These are phyloP conservation scores for Sporothrix sp. DNA, from an alignment of 2,329 filamentous ascomycete species.

Conservation along the genomic window DNA sequence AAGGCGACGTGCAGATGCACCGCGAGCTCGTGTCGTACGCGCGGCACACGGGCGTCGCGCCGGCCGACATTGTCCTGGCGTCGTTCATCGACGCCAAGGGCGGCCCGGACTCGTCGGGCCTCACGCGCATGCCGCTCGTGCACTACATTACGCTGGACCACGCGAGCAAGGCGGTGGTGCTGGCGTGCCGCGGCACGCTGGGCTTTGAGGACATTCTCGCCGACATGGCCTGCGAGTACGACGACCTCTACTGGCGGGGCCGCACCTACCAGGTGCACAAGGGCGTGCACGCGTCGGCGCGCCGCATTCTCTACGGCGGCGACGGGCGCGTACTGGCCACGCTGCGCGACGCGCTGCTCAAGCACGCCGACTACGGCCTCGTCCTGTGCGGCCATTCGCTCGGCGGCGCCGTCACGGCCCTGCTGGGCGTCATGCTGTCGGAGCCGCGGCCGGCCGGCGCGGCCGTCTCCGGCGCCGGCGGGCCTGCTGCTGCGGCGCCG, in stretches of 20 bases:
- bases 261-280: slow-evolving; percentile 62
- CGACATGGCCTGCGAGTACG: slow-evolving; percentile 66
- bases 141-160: slow-evolving; percentile 66
- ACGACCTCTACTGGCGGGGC: slow-evolving; percentile 53
- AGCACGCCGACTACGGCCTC: slow-evolving; percentile 59
- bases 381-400: slow-evolving; percentile 61
- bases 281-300: slow-evolving; percentile 62
- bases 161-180: slow-evolving; percentile 59
- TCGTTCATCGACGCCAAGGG: slow-evolving; percentile 63
- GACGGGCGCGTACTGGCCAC: slow-evolving; percentile 58
- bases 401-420: slow-evolving; percentile 58
- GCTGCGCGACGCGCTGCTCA: slow-evolving; percentile 53
- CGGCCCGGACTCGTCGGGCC: slow-evolving; percentile 53
- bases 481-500: slow-evolving; percentile 21
- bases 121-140: slow-evolving; percentile 58
- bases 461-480: slow-evolving; percentile 27
- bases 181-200: slow-evolving; percentile 62
- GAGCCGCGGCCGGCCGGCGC: slow-evolving; percentile 37
- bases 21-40: slow-evolving; percentile 57
- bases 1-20: slow-evolving; percentile 26
- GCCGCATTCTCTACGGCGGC: slow-evolving; percentile 55
- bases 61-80: slow-evolving; percentile 52
- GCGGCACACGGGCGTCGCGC: slow-evolving; percentile 49
- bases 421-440: slow-evolving; percentile 62
- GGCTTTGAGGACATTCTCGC: slow-evolving; percentile 66